phyloP scores from a whole-genome alignment of 1,284 basidiomycete species.

The Phellopilus nigrolimitatus region DNA sequence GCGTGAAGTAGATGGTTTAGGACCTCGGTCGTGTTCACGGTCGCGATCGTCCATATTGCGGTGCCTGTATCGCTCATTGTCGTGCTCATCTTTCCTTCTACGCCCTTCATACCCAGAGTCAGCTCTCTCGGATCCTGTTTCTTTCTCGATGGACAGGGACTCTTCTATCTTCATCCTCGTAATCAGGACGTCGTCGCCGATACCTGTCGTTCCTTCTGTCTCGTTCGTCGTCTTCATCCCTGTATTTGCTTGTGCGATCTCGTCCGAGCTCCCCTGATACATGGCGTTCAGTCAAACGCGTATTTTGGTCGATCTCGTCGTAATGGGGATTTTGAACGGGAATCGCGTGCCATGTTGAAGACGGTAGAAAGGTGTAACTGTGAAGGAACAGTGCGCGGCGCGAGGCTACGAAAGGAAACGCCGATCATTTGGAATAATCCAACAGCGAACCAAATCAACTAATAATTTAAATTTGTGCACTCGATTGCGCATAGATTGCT shows the following conservation, averaged over 20 bases:
- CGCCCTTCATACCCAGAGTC: conserved; percentile 27
- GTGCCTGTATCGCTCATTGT: conserved; percentile 15
- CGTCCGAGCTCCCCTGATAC: not conserved
- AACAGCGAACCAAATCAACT: too few species aligned
- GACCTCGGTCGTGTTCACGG: conserved; percentile 24
- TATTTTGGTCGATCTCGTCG: not conserved
- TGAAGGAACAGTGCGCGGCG: not conserved
- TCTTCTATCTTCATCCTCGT: not conserved
- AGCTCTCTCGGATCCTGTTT: conserved; percentile 10
- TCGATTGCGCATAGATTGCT: too few species aligned
- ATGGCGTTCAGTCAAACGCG: not conserved
- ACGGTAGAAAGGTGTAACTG: not conserved
- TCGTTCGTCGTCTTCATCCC: not conserved
- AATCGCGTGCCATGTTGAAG: conserved; percentile 4
- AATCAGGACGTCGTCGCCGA: not conserved
- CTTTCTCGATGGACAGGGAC: conserved; percentile 15
- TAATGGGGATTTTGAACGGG: conserved; percentile 7
- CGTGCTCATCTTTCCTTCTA: conserved; percentile 31
- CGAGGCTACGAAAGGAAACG: not conserved
- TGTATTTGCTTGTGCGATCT: not conserved
- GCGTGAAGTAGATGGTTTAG: conserved; percentile 22
- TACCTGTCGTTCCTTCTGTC: conserved; percentile 5
- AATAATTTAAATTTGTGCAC: too few species aligned
- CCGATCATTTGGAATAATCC: too few species aligned
- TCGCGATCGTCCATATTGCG: conserved; percentile 19